A percentile compares a stretch with the other conserved stretches of the same genome.
Conservation (phyloP, 2,329 filamentous ascomycete species). For the Fusarium paranaense region DNA sequence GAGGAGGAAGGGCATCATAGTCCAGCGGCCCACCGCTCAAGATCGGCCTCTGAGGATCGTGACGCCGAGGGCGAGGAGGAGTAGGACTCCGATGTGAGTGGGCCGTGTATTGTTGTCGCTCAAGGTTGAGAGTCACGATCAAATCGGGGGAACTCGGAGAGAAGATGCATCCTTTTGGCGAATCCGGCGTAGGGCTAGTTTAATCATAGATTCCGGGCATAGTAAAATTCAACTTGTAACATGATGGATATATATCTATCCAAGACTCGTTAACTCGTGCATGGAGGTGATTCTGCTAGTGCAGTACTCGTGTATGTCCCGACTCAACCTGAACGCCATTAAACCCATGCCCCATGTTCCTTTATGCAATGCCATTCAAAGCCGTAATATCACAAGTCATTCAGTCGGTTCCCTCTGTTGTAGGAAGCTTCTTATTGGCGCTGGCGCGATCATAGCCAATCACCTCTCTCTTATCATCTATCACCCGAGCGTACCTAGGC, state of each 20-base stretch:
- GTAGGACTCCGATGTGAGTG: constrained; percentile 16
- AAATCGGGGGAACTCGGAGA: constrained; percentile 6
- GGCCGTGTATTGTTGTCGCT: constrained; percentile 7
- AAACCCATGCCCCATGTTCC: background rate
- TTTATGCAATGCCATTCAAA: constrained; percentile 7
- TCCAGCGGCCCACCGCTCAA: constrained; percentile 38
- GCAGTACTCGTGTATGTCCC: background rate
- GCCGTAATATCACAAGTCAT: background rate
- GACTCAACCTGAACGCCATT: constrained; percentile 19
- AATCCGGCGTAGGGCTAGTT: constrained; percentile 35
- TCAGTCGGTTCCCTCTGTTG: background rate
- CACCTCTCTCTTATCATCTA: constrained; percentile 70
- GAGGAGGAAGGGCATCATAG: constrained; percentile 35
- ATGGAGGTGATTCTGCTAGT: background rate
- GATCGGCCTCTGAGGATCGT: constrained; percentile 48
- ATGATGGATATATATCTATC: background rate
- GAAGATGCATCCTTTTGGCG: constrained; percentile 17
- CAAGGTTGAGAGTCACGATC: constrained; percentile 3
- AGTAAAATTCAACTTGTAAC: constrained; percentile 13
- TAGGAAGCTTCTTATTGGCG: constrained; percentile 38
- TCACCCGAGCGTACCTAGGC: constrained; percentile 70
- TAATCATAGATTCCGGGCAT: constrained; percentile 38
- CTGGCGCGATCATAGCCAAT: constrained; percentile 63
- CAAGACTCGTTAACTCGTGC: background rate
- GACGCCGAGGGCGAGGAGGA: constrained; percentile 62